phyloP scores from a whole-genome alignment of 163 green algal species.

The Chloromonas sp. region DNA sequence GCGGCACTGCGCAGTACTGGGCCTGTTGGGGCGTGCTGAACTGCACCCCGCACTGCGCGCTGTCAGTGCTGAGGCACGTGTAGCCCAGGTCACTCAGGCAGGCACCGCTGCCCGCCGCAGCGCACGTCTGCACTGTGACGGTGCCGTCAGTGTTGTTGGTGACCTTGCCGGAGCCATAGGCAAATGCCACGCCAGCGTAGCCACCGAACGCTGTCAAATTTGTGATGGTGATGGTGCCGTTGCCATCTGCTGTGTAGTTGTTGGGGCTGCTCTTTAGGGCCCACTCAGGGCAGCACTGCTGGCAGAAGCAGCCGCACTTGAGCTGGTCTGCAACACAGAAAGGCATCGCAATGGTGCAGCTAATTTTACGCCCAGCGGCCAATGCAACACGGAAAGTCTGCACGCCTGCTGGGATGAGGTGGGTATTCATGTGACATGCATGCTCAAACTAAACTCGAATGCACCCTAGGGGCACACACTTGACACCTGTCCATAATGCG shows the following conservation, averaged over 20 bases:
- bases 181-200: background rate
- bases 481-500: too few relatives aligned
- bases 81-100: slow-evolving; percentile 2
- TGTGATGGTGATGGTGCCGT: slow-evolving; percentile 4
- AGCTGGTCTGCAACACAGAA: background rate
- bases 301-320: slow-evolving; percentile 63
- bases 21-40: background rate
- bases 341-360: background rate
- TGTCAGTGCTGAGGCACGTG: slow-evolving; percentile 36
- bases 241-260: slow-evolving; percentile 4
- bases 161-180: background rate
- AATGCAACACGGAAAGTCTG: too few relatives aligned
- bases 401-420: too few relatives aligned
- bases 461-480: too few relatives aligned
- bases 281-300: slow-evolving; percentile 36
- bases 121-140: slow-evolving; percentile 1
- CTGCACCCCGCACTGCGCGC: slow-evolving; percentile 41
- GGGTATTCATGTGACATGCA: too few relatives aligned
- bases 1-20: slow-evolving; percentile 33
- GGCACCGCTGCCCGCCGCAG: background rate
- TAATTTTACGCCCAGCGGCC: too few relatives aligned
- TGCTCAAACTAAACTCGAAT: too few relatives aligned
- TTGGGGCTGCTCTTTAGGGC: background rate
- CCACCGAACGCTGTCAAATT: background rate
- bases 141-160: slow-evolving; percentile 1